Evolutionary conservation across 805 yeast genomes (phyloP).

Genomic region (Monosporozyma siamensis): DNA sequence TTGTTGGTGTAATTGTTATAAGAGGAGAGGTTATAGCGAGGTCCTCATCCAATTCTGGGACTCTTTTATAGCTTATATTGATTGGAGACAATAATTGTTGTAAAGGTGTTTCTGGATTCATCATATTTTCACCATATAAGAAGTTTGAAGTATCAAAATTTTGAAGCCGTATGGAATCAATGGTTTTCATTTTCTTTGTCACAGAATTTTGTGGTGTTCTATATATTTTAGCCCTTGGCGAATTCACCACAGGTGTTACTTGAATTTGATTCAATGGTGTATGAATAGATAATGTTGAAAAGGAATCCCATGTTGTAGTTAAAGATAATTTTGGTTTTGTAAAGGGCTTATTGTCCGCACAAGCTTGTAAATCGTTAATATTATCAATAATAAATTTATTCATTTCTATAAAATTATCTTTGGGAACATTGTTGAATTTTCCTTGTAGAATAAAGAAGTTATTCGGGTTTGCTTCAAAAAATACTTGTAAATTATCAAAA

Average conservation of each 20-base stretch:
- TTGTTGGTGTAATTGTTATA: not conserved
- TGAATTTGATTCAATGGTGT: not conserved
- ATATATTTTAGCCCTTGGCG: not conserved
- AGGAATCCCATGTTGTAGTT: not conserved
- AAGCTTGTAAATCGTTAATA: not conserved
- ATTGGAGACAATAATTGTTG: constrained; percentile 3
- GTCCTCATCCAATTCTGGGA: not conserved
- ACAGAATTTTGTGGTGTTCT: not conserved
- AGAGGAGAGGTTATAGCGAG: not conserved
- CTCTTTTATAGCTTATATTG: not conserved
- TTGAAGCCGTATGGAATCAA: not conserved
- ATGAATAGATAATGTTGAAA: not conserved
- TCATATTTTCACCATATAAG: not conserved
- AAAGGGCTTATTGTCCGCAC: not conserved
- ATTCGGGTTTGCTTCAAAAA: not conserved
- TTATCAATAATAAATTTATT: not conserved
- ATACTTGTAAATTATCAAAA: not conserved
- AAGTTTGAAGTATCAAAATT: no score
- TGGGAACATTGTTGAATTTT: not conserved
- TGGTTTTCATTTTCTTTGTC: not conserved
- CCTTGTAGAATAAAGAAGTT: not conserved
- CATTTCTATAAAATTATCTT: not conserved
- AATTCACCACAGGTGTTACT: not conserved
- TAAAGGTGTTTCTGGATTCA: constrained; percentile 2
- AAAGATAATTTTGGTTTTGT: not conserved